Evolutionary conservation across 108 stramenopile genomes (phyloP).

Genomic region (Cyclostephanos tholiformis): DNA sequence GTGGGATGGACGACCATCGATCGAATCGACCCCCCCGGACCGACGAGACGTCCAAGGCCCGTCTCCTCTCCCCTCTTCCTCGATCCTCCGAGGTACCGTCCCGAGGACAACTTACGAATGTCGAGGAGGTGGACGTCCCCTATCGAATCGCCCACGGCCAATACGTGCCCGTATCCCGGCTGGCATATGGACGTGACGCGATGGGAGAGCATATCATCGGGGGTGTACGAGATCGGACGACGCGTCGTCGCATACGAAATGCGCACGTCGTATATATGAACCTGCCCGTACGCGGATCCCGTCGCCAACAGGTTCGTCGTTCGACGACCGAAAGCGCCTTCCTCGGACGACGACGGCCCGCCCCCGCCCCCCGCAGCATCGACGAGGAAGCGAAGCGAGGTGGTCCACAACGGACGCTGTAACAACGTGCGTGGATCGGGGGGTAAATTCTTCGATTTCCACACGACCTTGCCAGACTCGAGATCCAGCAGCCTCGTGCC

Average conservation of each 20-base stretch:
- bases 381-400: conserved; percentile 59
- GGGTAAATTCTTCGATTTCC: conserved; percentile 87
- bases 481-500: conserved; percentile 69
- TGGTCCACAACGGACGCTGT: conserved; percentile 82
- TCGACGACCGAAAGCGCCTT: too few relatives aligned
- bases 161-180: conserved; percentile 32
- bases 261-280: conserved; percentile 83
- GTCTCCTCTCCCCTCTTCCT: conserved; percentile 34
- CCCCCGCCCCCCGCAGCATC: conserved; percentile 61
- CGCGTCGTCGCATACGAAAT: conserved; percentile 54
- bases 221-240: conserved; percentile 66
- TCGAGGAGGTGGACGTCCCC: conserved; percentile 68
- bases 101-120: conserved; percentile 54
- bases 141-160: conserved; percentile 71
- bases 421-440: conserved; percentile 86
- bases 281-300: conserved; percentile 82
- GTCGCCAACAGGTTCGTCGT: conserved; percentile 60
- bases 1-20: conserved; percentile 65
- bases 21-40: conserved; percentile 79
- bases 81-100: neutral
- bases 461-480: conserved; percentile 59
- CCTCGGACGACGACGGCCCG: conserved; percentile 52
- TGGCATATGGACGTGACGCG: conserved; percentile 75
- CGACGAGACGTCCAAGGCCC: conserved; percentile 62
- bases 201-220: conserved; percentile 59